Conservation (phyloP, 345 rosid genomes). For the Cardiospermum halicacabum region DNA sequence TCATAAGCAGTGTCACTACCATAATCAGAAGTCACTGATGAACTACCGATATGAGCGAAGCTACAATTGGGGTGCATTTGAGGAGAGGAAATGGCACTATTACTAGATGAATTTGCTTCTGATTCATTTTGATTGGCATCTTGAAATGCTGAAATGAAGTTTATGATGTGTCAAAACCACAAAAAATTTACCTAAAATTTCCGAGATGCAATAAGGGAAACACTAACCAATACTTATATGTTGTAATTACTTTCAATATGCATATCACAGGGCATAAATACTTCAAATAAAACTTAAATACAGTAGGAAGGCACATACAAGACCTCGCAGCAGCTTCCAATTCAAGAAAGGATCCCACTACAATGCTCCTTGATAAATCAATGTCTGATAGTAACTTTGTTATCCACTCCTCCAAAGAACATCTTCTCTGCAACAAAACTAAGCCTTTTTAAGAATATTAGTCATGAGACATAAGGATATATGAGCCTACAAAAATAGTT, state of each 20-base stretch:
- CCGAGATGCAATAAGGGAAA: background rate
- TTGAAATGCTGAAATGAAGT: conserved; percentile 74
- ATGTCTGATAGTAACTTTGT: conserved; percentile 87
- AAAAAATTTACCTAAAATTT: conserved; percentile 7
- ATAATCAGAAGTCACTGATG: conserved; percentile 80
- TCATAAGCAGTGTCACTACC: conserved; percentile 96
- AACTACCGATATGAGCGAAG: conserved; percentile 50
- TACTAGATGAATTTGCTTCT: conserved; percentile 42
- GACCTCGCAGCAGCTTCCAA: conserved; percentile 97
- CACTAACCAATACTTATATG: background rate
- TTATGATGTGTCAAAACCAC: conserved; percentile 8
- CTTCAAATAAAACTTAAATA: conserved; percentile 20
- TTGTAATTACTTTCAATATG: conserved; percentile 5
- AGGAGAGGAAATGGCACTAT: conserved; percentile 36
- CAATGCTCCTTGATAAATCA: conserved; percentile 84
- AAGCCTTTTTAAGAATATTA: conserved; percentile 41
- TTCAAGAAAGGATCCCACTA: conserved; percentile 94
- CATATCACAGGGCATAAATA: background rate
- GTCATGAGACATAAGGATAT: background rate
- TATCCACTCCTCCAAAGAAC: conserved; percentile 97
- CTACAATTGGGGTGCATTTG: conserved; percentile 45
- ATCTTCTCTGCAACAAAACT: conserved; percentile 80
- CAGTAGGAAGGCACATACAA: conserved; percentile 55
- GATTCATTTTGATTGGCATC: conserved; percentile 54
- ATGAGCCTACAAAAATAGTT: background rate